These are phyloP conservation scores for Rosa lucieae DNA, from an alignment of 306 rosid genomes.

Conservation along the genomic window DNA sequence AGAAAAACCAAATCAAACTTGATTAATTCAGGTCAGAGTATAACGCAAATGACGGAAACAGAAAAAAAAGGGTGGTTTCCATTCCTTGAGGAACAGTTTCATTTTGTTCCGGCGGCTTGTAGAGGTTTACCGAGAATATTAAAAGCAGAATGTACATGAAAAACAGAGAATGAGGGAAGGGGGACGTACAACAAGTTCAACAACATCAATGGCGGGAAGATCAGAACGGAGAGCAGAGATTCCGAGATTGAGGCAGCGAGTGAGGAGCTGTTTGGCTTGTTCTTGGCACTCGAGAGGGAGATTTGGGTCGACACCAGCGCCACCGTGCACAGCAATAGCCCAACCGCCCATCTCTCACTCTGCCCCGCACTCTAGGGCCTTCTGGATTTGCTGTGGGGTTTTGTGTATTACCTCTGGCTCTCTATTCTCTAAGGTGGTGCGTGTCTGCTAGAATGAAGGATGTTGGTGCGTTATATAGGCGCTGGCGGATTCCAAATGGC, in stretches of 20 bases:
- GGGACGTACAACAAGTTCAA: slow-evolving; percentile 80
- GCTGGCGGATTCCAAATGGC: slow-evolving; percentile 14
- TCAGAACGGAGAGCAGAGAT: slow-evolving; percentile 72
- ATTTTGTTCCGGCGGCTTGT: background rate
- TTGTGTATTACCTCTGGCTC: background rate
- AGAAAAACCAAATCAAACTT: background rate
- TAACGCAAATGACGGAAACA: background rate
- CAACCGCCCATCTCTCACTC: slow-evolving; percentile 49
- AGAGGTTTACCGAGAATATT: background rate
- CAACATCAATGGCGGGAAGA: slow-evolving; percentile 79
- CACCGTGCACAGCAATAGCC: slow-evolving; percentile 98
- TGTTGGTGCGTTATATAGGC: slow-evolving; percentile 18
- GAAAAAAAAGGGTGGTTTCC: background rate
- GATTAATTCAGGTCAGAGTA: background rate
- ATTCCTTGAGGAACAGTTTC: background rate
- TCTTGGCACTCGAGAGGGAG: slow-evolving; percentile 82
- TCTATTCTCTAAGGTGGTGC: background rate
- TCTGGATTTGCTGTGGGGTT: background rate
- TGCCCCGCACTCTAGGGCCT: background rate
- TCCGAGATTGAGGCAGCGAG: slow-evolving; percentile 81
- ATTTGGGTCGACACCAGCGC: slow-evolving; percentile 98
- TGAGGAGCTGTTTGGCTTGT: slow-evolving; percentile 79
- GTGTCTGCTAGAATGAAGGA: background rate
- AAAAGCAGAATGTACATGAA: background rate
- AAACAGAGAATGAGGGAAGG: background rate